Percentiles rank a stretch among this genome's conserved stretches.
phyloP scores from a whole-genome alignment of 306 rosid genomes.

The Crotalaria pallida region DNA sequence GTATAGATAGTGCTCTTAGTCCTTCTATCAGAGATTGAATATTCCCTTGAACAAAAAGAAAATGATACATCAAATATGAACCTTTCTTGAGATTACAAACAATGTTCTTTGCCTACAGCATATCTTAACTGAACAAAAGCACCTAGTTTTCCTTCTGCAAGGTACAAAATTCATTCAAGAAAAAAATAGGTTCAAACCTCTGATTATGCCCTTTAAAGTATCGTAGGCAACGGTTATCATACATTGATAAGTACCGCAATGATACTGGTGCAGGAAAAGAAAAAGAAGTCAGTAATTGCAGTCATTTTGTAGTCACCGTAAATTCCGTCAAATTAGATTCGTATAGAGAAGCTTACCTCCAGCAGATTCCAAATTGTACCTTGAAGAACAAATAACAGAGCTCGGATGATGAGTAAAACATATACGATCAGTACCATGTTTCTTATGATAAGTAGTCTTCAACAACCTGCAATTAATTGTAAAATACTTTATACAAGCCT shows the following conservation, averaged over 20 bases:
- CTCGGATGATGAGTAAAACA: conserved; percentile 96
- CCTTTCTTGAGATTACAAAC: background rate
- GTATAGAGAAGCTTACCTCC: conserved; percentile 53
- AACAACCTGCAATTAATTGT: conserved; percentile 55
- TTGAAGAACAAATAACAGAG: conserved; percentile 92
- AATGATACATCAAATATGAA: conserved; percentile 1
- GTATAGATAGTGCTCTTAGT: background rate
- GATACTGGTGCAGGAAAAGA: conserved; percentile 49
- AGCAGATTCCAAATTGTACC: conserved; percentile 67
- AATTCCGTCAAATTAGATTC: conserved; percentile 7
- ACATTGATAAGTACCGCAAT: conserved; percentile 85
- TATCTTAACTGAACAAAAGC: background rate
- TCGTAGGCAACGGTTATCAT: conserved; percentile 84
- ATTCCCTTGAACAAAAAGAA: background rate
- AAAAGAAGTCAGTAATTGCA: conserved; percentile 19
- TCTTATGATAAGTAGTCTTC: conserved; percentile 90
- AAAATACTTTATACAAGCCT: conserved; percentile 5
- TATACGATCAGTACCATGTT: conserved; percentile 84
- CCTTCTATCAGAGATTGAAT: background rate
- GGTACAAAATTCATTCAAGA: background rate
- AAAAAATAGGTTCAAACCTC: conserved; percentile 42
- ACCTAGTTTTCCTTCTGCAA: background rate
- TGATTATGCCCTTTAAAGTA: conserved; percentile 96
- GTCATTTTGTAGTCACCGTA: background rate
- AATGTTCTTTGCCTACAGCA: background rate